Conservation (phyloP, 225 moss, liverwort and hornwort genomes). For the Physcomitrium patens region DNA sequence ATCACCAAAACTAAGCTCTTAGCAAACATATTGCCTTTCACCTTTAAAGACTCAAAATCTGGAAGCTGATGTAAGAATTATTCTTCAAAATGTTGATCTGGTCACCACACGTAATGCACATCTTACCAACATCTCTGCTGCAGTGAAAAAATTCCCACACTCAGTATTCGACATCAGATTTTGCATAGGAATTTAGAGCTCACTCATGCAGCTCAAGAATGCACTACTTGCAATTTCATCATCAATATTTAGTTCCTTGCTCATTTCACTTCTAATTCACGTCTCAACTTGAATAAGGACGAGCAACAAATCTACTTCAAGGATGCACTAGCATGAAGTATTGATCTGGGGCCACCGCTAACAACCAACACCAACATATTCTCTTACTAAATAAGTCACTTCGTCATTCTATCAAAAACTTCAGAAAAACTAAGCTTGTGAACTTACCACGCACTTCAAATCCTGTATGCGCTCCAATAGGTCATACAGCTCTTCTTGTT, state of each 20-base stretch:
- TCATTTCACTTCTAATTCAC: no score
- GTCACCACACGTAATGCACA: not conserved
- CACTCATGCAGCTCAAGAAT: no score
- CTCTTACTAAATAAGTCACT: not conserved
- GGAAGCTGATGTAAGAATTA: conserved; percentile 7
- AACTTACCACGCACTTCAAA: conserved; percentile 48
- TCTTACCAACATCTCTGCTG: conserved; percentile 40
- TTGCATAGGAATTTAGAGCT: not conserved
- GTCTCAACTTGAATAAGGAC: no score
- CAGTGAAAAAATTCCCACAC: conserved; percentile 29
- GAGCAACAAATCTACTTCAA: no score
- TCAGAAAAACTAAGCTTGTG: not conserved
- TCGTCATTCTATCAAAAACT: not conserved
- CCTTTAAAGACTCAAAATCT: conserved; percentile 18
- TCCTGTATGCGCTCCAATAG: conserved; percentile 52
- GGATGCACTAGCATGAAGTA: no score
- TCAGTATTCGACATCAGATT: not conserved
- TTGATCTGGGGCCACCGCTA: not conserved
- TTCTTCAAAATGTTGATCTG: conserved; percentile 8
- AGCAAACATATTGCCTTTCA: conserved; percentile 16
- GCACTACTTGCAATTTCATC: no score
- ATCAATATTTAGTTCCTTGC: no score
- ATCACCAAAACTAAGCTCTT: conserved; percentile 6
- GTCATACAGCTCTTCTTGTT: conserved; percentile 66
- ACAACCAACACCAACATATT: not conserved